phyloP scores from a whole-genome alignment of 2,329 filamentous ascomycete species.

The Escovopsis weberi region DNA sequence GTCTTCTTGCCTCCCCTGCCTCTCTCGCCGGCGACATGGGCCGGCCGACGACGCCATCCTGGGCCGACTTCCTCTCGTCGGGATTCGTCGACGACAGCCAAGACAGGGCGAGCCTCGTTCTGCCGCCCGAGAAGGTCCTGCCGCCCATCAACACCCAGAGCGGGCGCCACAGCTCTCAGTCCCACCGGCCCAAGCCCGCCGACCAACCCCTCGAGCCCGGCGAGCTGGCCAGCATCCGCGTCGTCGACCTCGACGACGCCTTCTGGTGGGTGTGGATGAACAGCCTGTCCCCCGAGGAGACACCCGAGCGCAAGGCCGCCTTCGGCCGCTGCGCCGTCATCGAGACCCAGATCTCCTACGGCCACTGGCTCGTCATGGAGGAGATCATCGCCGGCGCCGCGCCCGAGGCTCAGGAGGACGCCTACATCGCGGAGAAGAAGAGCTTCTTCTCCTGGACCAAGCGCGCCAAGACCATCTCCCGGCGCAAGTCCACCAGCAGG shows the following conservation, averaged over 20 bases:
- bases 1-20: conserved; percentile 49
- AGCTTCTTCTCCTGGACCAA: conserved; percentile 78
- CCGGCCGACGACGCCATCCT: conserved; percentile 87
- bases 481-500: conserved; percentile 58
- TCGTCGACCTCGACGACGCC: conserved; percentile 77
- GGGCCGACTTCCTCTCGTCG: conserved; percentile 93
- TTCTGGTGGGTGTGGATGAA: conserved; percentile 99
- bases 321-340: conserved; percentile 89
- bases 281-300: conserved; percentile 84
- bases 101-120: conserved; percentile 51
- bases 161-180: conserved; percentile 75
- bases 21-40: conserved; percentile 51
- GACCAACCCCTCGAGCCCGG: conserved; percentile 66
- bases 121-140: conserved; percentile 85
- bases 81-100: conserved; percentile 72
- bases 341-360: conserved; percentile 68
- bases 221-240: conserved; percentile 83
- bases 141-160: conserved; percentile 58
- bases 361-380: conserved; percentile 88
- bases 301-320: conserved; percentile 68
- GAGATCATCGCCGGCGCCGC: conserved; percentile 92
- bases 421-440: conserved; percentile 93
- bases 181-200: conserved; percentile 53
- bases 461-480: conserved; percentile 45
- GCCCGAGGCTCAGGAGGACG: conserved; percentile 66